These are phyloP conservation scores for Hypoxylon subgilvum DNA, from an alignment of 495 filamentous ascomycete species.

Conservation along the genomic window DNA sequence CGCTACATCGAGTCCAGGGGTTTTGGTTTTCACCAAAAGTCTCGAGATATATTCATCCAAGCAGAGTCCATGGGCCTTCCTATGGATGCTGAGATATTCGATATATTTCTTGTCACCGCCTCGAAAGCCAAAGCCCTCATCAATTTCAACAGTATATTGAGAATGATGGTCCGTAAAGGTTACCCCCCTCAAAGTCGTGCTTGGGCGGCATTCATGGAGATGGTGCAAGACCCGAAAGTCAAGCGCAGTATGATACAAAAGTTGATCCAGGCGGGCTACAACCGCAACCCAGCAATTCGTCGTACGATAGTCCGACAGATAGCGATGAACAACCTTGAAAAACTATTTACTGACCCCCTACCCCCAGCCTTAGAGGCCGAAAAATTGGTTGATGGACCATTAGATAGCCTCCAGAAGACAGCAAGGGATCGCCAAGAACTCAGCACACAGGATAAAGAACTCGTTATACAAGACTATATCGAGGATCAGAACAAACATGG, in stretches of 20 bases:
- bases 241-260: conserved; percentile 42
- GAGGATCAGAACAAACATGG: conserved; percentile 45
- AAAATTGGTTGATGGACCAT: too few species aligned
- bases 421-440: too few species aligned
- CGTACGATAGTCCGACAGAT: conserved; percentile 42
- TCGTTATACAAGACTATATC: conserved; percentile 37
- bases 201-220: conserved; percentile 49
- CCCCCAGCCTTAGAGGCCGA: too few species aligned
- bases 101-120: conserved; percentile 41
- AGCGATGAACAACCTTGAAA: conserved; percentile 44
- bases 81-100: conserved; percentile 44
- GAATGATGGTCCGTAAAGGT: conserved; percentile 42
- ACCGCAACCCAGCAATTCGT: conserved; percentile 27
- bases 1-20: conserved; percentile 37
- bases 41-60: conserved; percentile 32
- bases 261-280: conserved; percentile 41
- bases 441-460: too few species aligned
- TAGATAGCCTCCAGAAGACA: too few species aligned
- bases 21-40: conserved; percentile 15
- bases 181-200: conserved; percentile 40
- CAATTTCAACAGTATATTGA: conserved; percentile 41
- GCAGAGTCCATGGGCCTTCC: conserved; percentile 28
- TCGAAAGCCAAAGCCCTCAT: conserved; percentile 41
- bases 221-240: conserved; percentile 47
- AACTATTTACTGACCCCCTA: conserved; percentile 5